Evolutionary conservation across 1,284 basidiomycete species (phyloP).

Genomic region (Apiotrichum brassicae): DNA sequence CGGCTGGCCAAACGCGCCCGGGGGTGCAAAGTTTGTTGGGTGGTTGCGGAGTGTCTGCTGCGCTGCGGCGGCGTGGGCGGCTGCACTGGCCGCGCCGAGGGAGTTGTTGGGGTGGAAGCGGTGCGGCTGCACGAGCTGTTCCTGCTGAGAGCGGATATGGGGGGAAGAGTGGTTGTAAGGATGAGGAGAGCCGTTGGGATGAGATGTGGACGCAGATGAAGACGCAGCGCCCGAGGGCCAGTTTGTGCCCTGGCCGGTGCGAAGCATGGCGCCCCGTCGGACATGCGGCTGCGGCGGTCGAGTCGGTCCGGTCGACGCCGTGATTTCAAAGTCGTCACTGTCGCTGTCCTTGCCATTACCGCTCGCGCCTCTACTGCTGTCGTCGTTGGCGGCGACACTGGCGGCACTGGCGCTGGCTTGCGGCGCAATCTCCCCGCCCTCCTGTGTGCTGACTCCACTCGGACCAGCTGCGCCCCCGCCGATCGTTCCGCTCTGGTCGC

Average conservation of each 20-base stretch:
- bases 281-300: not conserved
- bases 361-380: not conserved
- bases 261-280: not conserved
- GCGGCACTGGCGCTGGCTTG: too few species aligned
- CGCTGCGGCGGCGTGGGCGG: too few species aligned
- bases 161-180: not conserved
- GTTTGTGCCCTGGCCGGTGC: not conserved
- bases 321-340: constrained; percentile 8
- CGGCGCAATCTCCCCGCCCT: too few species aligned
- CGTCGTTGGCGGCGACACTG: not conserved
- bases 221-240: too few species aligned
- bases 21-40: not conserved
- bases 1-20: not conserved
- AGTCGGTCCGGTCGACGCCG: constrained; percentile 4
- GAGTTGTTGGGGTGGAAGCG: not conserved
- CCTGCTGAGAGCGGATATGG: not conserved
- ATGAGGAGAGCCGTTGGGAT: not conserved
- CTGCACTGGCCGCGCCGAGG: too few species aligned
- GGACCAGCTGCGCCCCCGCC: too few species aligned
- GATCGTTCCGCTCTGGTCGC: too few species aligned
- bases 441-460: too few species aligned
- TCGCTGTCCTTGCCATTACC: not conserved
- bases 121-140: too few species aligned
- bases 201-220: too few species aligned
- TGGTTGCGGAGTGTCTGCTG: not conserved